Evolutionary conservation across 208 protist species (phyloP).

Genomic region (Acanthamoeba sp.): DNA sequence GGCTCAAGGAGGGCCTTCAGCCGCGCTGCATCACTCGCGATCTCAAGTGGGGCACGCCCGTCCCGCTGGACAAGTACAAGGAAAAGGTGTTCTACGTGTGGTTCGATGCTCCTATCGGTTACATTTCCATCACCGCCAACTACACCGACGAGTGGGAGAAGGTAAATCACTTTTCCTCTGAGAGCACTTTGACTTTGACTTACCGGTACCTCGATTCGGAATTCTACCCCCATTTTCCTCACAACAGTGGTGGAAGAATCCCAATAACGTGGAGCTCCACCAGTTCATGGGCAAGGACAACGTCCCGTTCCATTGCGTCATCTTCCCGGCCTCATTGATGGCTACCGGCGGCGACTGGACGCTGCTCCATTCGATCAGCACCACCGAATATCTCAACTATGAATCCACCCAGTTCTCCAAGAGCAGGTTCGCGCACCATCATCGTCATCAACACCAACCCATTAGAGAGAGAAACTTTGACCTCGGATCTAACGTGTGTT

Average conservation of each 20-base stretch:
- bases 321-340: slow-evolving; percentile 91
- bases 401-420: slow-evolving; percentile 92
- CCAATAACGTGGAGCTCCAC: slow-evolving; percentile 88
- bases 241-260: slow-evolving; percentile 90
- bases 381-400: slow-evolving; percentile 93
- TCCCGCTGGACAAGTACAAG: slow-evolving; percentile 87
- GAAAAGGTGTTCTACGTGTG: slow-evolving; percentile 93
- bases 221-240: not conserved
- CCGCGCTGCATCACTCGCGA: slow-evolving; percentile 92
- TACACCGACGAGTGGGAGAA: slow-evolving; percentile 89
- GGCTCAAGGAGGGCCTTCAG: slow-evolving; percentile 89
- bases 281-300: slow-evolving; percentile 95
- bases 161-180: slow-evolving; percentile 4
- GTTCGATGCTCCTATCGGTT: slow-evolving; percentile 94
- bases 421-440: slow-evolving; percentile 26
- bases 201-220: not conserved
- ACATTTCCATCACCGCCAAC: slow-evolving; percentile 91
- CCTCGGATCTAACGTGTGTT: no score
- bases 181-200: not conserved
- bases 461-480: no score
- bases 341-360: slow-evolving; percentile 86
- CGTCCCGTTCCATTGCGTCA: slow-evolving; percentile 93
- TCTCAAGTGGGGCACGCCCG: slow-evolving; percentile 92
- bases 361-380: slow-evolving; percentile 87
- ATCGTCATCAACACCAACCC: no score